A percentile compares a stretch with the other conserved stretches of the same genome.
Conservation (phyloP, 169 alveolate species). For the Toxoplasma gondii region DNA sequence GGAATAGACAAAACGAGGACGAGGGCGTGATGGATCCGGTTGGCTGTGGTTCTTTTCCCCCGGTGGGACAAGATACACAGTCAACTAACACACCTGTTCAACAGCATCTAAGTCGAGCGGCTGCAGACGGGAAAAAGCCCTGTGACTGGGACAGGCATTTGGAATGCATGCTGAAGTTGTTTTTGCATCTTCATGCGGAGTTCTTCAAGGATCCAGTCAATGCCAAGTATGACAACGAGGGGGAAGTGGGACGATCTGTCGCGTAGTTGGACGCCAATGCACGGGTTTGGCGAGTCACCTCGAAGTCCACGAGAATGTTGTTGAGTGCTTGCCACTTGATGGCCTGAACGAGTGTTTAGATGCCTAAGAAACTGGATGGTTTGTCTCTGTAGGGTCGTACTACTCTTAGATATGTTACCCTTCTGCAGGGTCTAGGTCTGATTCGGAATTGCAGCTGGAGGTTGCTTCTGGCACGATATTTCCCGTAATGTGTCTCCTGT, state of each 20-base stretch:
- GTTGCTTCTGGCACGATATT: too few relatives aligned
- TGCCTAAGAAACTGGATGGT: too few relatives aligned
- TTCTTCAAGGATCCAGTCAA: slow-evolving; percentile 86
- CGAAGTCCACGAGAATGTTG: too few relatives aligned
- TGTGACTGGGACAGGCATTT: slow-evolving; percentile 89
- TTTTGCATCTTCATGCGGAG: slow-evolving; percentile 84
- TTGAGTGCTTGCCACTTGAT: too few relatives aligned
- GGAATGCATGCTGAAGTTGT: slow-evolving; percentile 84
- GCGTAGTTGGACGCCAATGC: background rate
- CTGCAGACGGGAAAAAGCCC: slow-evolving; percentile 27
- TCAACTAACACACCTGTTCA: slow-evolving; percentile 51
- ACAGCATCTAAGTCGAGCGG: background rate
- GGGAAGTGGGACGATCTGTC: background rate
- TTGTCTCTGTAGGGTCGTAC: too few relatives aligned
- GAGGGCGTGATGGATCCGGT: background rate
- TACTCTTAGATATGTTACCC: too few relatives aligned
- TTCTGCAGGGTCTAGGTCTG: too few relatives aligned
- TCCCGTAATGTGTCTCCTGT: too few relatives aligned
- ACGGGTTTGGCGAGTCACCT: too few relatives aligned
- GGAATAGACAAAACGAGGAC: background rate
- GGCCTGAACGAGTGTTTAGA: too few relatives aligned
- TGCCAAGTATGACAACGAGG: slow-evolving; percentile 70
- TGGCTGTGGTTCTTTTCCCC: background rate
- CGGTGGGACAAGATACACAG: slow-evolving; percentile 22
- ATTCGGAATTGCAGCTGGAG: too few relatives aligned